phyloP scores from a whole-genome alignment of 2,329 filamentous ascomycete genomes.

The Geoglossum cookeanum region DNA sequence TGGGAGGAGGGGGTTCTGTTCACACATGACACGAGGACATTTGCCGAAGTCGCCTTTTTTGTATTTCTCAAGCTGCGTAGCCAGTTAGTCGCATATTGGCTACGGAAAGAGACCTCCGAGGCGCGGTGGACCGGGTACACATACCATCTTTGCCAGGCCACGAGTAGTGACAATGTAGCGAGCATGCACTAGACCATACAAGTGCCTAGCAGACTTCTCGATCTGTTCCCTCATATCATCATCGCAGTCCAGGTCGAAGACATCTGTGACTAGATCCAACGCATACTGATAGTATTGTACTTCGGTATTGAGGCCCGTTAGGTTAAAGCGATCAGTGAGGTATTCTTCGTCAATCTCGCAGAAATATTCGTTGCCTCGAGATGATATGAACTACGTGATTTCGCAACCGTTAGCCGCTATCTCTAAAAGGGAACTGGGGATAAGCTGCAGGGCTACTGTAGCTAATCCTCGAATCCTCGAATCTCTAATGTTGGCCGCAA shows the following conservation, averaged over 20 bases:
- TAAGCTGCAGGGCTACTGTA: not conserved
- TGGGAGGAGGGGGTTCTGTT: constrained; percentile 78
- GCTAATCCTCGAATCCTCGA: not conserved
- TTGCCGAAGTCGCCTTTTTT: constrained; percentile 97
- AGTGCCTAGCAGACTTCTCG: constrained; percentile 86
- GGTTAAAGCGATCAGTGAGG: constrained; percentile 91
- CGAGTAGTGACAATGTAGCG: constrained; percentile 93
- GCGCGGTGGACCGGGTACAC: constrained; percentile 11
- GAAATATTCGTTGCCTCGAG: constrained; percentile 95
- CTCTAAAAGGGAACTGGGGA: not conserved
- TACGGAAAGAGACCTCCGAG: not conserved
- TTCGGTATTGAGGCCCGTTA: constrained; percentile 91
- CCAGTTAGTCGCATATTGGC: constrained; percentile 1
- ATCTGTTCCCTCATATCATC: constrained; percentile 97
- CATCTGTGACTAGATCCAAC: constrained; percentile 88
- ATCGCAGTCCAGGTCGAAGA: constrained; percentile 96
- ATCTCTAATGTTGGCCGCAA: not conserved
- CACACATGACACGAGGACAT: constrained; percentile 89
- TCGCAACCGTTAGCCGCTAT: not conserved
- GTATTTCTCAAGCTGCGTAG: constrained; percentile 76
- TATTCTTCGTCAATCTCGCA: constrained; percentile 99
- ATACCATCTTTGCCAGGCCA: constrained; percentile 88
- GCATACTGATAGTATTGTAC: constrained; percentile 99
- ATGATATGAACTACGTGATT: constrained; percentile 70
- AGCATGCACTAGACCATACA: constrained; percentile 91